Conservation (phyloP, 2,329 filamentous ascomycete genomes). For the Clonostachys rosea region DNA sequence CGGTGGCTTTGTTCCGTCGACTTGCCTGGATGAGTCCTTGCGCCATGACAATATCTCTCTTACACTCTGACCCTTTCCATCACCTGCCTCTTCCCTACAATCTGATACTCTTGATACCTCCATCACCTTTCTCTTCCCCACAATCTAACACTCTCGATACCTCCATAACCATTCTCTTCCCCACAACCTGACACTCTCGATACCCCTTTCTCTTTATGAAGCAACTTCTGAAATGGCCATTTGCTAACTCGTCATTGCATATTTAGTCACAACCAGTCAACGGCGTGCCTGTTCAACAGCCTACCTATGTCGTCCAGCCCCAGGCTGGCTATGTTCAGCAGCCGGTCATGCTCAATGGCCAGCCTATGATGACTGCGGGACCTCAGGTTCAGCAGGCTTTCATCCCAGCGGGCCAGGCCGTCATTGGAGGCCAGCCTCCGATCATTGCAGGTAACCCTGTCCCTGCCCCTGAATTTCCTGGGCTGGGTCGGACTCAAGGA, state of each 20-base stretch:
- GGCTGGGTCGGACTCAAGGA: constrained; percentile 43
- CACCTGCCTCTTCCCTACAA: not conserved
- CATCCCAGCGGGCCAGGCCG: constrained; percentile 2
- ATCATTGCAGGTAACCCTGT: constrained; percentile 34
- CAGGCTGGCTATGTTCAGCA: constrained; percentile 13
- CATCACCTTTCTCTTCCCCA: not conserved
- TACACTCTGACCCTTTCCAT: not conserved
- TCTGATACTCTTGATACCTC: not conserved
- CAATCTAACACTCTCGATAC: not conserved
- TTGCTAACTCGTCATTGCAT: no score
- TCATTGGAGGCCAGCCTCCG: constrained; percentile 1
- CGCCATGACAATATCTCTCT: not conserved
- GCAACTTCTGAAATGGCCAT: no score
- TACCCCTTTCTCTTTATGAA: not conserved
- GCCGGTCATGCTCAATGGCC: constrained; percentile 24
- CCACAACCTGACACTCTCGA: not conserved
- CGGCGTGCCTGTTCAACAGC: constrained; percentile 23
- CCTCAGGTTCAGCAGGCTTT: not conserved
- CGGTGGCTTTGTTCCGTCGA: no score
- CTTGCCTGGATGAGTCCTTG: no score
- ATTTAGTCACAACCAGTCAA: not conserved
- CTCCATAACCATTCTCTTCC: not conserved
- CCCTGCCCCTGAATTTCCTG: constrained; percentile 40
- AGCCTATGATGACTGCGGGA: constrained; percentile 5
- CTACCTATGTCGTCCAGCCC: constrained; percentile 12